Base-by-base conservation (phyloP, 2,329 filamentous ascomycete genomes). In the Orbilia oligospora region DNA sequence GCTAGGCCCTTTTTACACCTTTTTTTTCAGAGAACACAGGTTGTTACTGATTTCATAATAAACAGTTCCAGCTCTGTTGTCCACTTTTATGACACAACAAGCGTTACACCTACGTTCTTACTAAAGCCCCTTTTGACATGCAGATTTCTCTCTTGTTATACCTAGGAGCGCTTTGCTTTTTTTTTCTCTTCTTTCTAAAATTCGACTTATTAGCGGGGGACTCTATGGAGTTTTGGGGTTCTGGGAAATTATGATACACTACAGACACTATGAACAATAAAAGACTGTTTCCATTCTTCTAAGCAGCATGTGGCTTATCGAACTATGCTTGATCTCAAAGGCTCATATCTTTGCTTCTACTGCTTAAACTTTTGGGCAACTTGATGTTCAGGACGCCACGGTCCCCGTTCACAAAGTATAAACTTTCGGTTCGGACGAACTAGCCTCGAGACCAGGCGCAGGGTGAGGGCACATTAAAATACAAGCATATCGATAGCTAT, bases 171-270 rank as follows among this genome's bases (percentile, higher is more conserved):
- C 8, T 27, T 3, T 18, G 22, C 1, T 30, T 8, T 38, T 38
- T 36, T 38, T 20, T 36, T 36, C n/a, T 36, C 18, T 27, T 36
- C 12, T 33, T 55, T 18, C 10, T 10, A 56, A 38, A 18, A 38
- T 16, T 55, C 33, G 14, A 30, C 12, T 55, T 18, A 6, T 36
- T 33, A 55, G 51, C 51, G 18, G 51, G 38, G 53, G 53, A 30
- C n/a, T 38, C 16, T 38, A 38, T 58, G 53, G 53, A 58, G 53
- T 58, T 58, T 58, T 22, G 51, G 51, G n/a, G 27, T 41, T 61
- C 18, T 44, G 10, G 53, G 36, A 61, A 24, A 44, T 12, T 44
- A 44, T 6, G 16, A 61, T 61, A 24, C 22, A 61, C 24, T 61
- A 22, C 27, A 58, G 10, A 30, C 22, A 8, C 3, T 38, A 58